phyloP scores from a whole-genome alignment of 2,329 filamentous ascomycete species.

The Aspergillus hiratsukae region DNA sequence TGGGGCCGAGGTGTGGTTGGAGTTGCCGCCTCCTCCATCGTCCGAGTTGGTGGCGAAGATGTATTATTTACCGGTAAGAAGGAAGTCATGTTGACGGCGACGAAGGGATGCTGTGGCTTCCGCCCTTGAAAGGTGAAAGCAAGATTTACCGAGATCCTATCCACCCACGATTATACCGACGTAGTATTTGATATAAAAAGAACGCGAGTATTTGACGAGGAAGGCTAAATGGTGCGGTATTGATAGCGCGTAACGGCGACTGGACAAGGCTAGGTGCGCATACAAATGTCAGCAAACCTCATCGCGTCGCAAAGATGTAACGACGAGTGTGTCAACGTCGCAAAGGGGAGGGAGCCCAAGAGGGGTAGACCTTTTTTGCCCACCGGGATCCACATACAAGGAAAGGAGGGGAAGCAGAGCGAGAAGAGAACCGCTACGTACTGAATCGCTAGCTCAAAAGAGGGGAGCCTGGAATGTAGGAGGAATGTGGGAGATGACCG shows the following conservation, averaged over 20 bases:
- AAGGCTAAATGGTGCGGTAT: conserved; percentile 10
- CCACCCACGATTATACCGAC: conserved; percentile 1
- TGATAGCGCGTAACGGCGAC: conserved; percentile 15
- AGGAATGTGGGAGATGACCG: conserved; percentile 11
- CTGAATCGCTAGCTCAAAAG: neutral
- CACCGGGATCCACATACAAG: conserved; percentile 7
- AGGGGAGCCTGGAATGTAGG: conserved; percentile 10
- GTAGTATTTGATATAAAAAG: neutral
- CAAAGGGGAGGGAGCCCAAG: neutral
- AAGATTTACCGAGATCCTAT: conserved; percentile 13
- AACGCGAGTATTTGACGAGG: neutral
- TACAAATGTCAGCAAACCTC: conserved; percentile 16
- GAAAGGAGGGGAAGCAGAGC: conserved; percentile 14
- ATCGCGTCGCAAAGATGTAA: conserved; percentile 1
- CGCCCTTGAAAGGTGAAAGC: conserved; percentile 15
- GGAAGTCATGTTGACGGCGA: conserved; percentile 48
- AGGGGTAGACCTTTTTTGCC: neutral
- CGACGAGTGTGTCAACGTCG: neutral
- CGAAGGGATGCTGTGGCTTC: conserved; percentile 21
- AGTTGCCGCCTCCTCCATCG: conserved; percentile 50
- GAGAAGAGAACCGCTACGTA: conserved; percentile 2
- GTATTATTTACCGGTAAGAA: conserved; percentile 60
- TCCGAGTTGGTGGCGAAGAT: conserved; percentile 41
- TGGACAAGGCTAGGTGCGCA: conserved; percentile 16
- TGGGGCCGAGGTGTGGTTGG: conserved; percentile 53